Evolutionary conservation across 2,329 filamentous ascomycete species (phyloP), one percentile per base, ranked within the genome.

Genomic region (Cercospora sesami): DNA sequence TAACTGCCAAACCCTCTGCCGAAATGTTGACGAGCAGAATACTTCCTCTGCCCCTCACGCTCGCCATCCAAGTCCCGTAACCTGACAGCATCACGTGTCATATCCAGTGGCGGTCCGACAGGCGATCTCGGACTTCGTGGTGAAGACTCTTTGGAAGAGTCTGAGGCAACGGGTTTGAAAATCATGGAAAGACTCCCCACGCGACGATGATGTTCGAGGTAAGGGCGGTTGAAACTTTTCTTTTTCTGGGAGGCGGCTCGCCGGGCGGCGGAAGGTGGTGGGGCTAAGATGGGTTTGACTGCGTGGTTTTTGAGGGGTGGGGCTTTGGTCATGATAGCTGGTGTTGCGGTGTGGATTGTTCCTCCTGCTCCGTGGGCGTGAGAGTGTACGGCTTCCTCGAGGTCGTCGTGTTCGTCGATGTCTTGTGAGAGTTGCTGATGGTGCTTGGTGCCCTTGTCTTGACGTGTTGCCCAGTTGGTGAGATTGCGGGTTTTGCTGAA

Each of bases 231-330:
- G 45, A 26, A 9, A 14, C 42, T 21, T 16, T 12, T 33, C 18
- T 31, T 31, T 12, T 16, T 33, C 10, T 30, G 42, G 3, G 28
- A 53, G 5, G 42, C 51, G 31, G 48, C 60, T 5, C 16, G 26
- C 21, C 30, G 14, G 10, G 53, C 53, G 23, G 53, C 28, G 23
- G 53, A 31, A 5, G 30, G 5, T 4, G 61, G 61, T 23, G 61
- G 61, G 6, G 51, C 61, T 14, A 64, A 33, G 14, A 64, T 53
- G 14, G 61, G 61, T 9, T 26, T 64, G 45, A 36, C 48, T 16
- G 61, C 61, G 33, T 64, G 61, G 51, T 64, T 64, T 23, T 64
- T 64, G 4, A 64, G 61, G 18, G 33, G 51, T 14, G 60, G 45
- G 3, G 48, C 51, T 26, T 55, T 51, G 31, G 61, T 64, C n/a